Percentiles rank a stretch among this genome's conserved stretches.
phyloP scores from a whole-genome alignment of 2,329 filamentous ascomycete genomes.

The Paraphaeosphaeria minitans region DNA sequence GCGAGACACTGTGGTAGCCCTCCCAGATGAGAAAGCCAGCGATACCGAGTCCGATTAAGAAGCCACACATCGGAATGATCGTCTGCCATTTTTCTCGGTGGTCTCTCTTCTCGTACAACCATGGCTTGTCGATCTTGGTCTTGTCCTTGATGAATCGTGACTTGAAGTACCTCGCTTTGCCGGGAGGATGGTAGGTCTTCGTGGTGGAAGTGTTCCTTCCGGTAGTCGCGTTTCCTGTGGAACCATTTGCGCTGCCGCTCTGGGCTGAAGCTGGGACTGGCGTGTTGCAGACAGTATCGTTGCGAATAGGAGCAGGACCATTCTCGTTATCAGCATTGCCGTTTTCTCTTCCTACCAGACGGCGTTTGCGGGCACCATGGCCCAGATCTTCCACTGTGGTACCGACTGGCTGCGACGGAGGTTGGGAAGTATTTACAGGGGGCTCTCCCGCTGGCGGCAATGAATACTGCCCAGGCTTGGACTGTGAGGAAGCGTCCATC shows the following conservation, averaged over 20 bases:
- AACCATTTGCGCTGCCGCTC: background rate
- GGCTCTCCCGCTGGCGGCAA: background rate
- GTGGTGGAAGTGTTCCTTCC: background rate
- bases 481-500: background rate
- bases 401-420: background rate
- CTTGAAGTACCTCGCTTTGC: constrained; percentile 58
- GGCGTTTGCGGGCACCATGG: background rate
- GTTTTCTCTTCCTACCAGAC: background rate
- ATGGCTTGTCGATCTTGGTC: constrained; percentile 76
- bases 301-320: background rate
- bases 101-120: constrained; percentile 69
- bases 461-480: background rate
- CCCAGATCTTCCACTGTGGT: background rate
- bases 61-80: constrained; percentile 75
- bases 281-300: background rate
- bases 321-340: background rate
- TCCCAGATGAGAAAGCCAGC: constrained; percentile 77
- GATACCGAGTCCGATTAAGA: constrained; percentile 69
- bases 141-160: constrained; percentile 71
- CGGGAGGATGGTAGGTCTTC: background rate
- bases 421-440: background rate
- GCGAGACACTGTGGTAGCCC: constrained; percentile 71
- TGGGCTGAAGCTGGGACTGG: background rate
- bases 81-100: constrained; percentile 86
- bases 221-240: background rate